These are phyloP conservation scores for Solidago caesia DNA, from an alignment of 129 eudicot species.

Conservation along the genomic window DNA sequence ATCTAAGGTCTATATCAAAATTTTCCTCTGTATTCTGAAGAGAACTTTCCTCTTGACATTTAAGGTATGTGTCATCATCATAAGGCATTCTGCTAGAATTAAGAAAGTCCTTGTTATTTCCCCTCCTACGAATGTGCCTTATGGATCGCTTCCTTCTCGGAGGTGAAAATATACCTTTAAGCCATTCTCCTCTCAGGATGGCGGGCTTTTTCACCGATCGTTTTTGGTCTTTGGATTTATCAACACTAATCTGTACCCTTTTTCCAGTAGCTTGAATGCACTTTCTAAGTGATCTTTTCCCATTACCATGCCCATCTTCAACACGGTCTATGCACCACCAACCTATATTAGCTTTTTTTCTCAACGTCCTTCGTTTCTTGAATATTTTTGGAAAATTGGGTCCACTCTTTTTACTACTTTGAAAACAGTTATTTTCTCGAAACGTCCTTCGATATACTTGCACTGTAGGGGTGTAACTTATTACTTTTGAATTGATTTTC, in stretches of 20 bases:
- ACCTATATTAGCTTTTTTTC: slow-evolving; percentile 22
- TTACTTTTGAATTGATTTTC: slow-evolving; percentile 4
- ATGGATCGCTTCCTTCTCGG: slow-evolving; percentile 25
- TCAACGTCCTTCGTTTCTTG: slow-evolving; percentile 38
- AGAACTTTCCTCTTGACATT: not conserved
- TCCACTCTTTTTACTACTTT: slow-evolving; percentile 32
- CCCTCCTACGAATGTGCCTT: slow-evolving; percentile 12
- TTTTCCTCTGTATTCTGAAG: not conserved
- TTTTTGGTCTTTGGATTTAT: slow-evolving; percentile 26
- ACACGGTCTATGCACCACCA: not conserved
- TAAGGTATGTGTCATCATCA: slow-evolving; percentile 2
- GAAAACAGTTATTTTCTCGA: slow-evolving; percentile 35
- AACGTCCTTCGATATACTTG: slow-evolving; percentile 33
- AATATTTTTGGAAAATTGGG: slow-evolving; percentile 35
- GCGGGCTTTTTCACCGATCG: not conserved
- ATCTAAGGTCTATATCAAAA: not conserved
- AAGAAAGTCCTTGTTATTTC: not conserved
- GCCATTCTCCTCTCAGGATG: not conserved
- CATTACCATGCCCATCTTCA: slow-evolving; percentile 12
- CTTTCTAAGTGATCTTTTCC: slow-evolving; percentile 15
- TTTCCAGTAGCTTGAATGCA: not conserved
- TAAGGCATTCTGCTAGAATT: not conserved
- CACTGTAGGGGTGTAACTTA: not conserved
- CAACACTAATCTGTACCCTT: not conserved
- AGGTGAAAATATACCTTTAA: slow-evolving; percentile 24